Base-by-base conservation (phyloP, 2,329 filamentous ascomycete species). In the Massarina eburnea region DNA sequence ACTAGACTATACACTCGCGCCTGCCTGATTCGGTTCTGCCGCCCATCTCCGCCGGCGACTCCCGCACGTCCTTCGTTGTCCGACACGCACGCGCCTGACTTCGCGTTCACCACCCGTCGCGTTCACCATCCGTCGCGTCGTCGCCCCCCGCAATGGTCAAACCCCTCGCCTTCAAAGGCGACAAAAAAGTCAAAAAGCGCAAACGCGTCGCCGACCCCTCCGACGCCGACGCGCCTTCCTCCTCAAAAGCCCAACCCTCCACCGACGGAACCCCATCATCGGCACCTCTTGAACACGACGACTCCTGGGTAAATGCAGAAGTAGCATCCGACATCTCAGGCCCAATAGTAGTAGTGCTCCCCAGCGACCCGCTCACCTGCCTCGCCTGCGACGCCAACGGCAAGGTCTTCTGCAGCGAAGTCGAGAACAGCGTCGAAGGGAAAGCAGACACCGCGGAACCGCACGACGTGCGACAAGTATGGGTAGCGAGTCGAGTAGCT, bases 391-490 rank as follows among this genome's bases (percentile, higher is more conserved):
- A 99, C 66, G 83, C 88, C 33, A 86, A 83, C 51, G 94, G 94
- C 48, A 89, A 88, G 64, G 86, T 97, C 14, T 99, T 95, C 70
- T 80, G 88, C 4, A 84, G 88, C 57, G 75, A 79, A 12, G 75
- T 99, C 39, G 90, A 95, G 75, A 96, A 97, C 66, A 85, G 96
- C 27, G 81, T 96, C 49, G 91, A 96, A 46, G 84, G 78, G 20
- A 87, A 95, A 65, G 81, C 89, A 3, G 70, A 79, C n/a, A 96
- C 84, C 4, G 90, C 92, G 8, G 94, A 99, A 73, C 94, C 94
- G 39, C 91, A 96, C 70, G 91, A 97, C 68, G 91, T 97, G 49
- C 80, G 92, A 49, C 91, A 96, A 74, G 94, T 99, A 14, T 99
- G 92, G 89, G 83, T 97, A 54, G 90, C 89, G 49, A 95, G 88